Base-by-base conservation (phyloP, 371 early-diverging fungal species). In the Mortierella sp. region DNA sequence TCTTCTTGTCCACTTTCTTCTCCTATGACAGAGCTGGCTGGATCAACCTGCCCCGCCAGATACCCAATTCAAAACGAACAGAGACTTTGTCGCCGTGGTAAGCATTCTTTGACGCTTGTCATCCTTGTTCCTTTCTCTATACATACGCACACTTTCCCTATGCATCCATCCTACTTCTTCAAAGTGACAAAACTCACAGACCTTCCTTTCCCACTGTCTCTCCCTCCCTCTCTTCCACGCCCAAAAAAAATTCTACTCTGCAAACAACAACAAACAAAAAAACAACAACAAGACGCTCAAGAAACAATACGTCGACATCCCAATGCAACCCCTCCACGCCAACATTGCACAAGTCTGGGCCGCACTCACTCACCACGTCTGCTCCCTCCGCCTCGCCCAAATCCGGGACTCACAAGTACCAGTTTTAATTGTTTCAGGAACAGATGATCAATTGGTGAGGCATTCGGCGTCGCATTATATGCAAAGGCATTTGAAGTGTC, bases 381-480 rank as follows among this genome's bases (percentile, higher is more conserved):
- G 28, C 45, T 34, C 76, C 31, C 50, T 72, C 19, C 57, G 82
- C n/a, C 58, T 88, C 52, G 76, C 77, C 10, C 63, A 80, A 65
- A 84, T 88, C 63, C 42, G 77, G 0, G 73, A 70, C 16, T 72
- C 78, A 3, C 77, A 75, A 6, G n/a, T 88, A 8, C 81, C 81
- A 0, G 65, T 84, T 16, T 73, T 89, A 0, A 87, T 89, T 11
- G 19, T 86, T 45, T 88, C 89, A 28, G 89, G 89, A 21, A 84
- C 84, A 31, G 44, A 34, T 6, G 89, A 89, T 72, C 81, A 86
- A n/a, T 74, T 89, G n/a, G 84, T 88, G 19, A 58, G 80, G 34
- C 89, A 87, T 6, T 77, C 79, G 7, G 88, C 84, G 28, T 88
- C 88, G 34, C 70, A 79, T 48, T 83, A 88, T 72, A 68, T 89